A percentile compares a stretch with the other conserved stretches of the same genome.
phyloP scores from a whole-genome alignment of 495 filamentous ascomycete species.

The Xylaria curta region DNA sequence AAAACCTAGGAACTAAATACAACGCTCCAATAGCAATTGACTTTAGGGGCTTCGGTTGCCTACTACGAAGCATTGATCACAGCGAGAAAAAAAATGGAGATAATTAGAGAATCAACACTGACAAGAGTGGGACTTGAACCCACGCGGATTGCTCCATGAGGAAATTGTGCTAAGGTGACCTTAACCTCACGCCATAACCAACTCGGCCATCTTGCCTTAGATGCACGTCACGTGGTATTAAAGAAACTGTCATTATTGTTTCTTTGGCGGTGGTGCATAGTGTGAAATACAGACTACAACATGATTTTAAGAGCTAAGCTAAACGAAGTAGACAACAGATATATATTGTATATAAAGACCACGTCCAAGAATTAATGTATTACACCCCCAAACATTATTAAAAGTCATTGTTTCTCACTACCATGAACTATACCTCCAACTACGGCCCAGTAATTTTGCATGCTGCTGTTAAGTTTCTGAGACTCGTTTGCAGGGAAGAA shows the following conservation, averaged over 20 bases:
- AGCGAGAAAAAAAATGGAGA: background rate
- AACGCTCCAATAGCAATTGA: no score
- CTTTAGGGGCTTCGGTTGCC: no score
- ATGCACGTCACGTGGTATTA: background rate
- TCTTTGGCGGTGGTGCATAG: background rate
- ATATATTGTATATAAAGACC: no score
- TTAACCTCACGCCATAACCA: conserved; percentile 54
- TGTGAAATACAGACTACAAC: no score
- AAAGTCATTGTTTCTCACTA: background rate
- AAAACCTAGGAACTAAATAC: background rate
- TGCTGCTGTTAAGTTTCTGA: background rate
- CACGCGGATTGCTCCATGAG: conserved; percentile 49
- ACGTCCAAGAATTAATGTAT: no score
- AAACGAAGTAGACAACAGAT: no score
- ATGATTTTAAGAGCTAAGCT: no score
- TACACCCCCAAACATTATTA: background rate
- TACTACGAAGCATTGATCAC: background rate
- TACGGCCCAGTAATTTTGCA: background rate
- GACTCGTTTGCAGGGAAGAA: background rate
- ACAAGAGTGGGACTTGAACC: conserved; percentile 53
- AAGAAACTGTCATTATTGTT: background rate
- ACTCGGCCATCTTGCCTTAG: conserved; percentile 50
- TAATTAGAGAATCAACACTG: background rate
- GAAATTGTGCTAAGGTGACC: conserved; percentile 41
- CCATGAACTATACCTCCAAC: background rate